Conservation (phyloP, 2,329 filamentous ascomycete species). For the Nothophoma quercina region DNA sequence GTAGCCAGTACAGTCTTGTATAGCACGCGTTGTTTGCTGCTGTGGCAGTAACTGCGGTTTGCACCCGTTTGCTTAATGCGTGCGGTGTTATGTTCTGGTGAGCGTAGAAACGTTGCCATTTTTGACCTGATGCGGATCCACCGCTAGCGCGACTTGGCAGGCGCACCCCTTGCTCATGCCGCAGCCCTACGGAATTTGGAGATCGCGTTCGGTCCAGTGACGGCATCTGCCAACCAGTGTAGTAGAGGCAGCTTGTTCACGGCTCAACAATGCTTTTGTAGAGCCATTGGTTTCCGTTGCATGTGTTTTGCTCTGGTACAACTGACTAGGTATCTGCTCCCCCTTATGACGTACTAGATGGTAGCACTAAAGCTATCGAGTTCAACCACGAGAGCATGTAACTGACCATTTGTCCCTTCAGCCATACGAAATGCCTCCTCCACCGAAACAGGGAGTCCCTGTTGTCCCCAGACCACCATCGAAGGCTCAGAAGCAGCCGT, state of each 20-base stretch:
- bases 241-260: constrained; percentile 12
- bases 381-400: constrained; percentile 26
- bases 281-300: constrained; percentile 7
- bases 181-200: constrained; percentile 31
- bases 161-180: constrained; percentile 12
- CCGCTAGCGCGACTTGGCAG: constrained; percentile 31
- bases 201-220: constrained; percentile 14
- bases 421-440: constrained; percentile 15
- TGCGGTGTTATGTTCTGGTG: constrained; percentile 34
- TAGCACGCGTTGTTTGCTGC: constrained; percentile 34
- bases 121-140: constrained; percentile 29
- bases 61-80: constrained; percentile 38
- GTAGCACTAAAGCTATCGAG: not conserved
- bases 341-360: not conserved
- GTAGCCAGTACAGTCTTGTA: constrained; percentile 36
- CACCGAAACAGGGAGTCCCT: constrained; percentile 16
- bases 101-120: constrained; percentile 35
- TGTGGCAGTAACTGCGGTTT: constrained; percentile 38
- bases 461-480: not conserved
- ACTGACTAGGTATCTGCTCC: not conserved
- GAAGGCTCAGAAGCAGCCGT: constrained; percentile 39
- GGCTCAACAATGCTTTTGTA: not conserved
- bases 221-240: constrained; percentile 18
- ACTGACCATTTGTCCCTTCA: constrained; percentile 12
- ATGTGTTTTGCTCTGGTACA: constrained; percentile 25